phyloP scores from a whole-genome alignment of 805 yeast genomes.

The Spathaspora boniae region DNA sequence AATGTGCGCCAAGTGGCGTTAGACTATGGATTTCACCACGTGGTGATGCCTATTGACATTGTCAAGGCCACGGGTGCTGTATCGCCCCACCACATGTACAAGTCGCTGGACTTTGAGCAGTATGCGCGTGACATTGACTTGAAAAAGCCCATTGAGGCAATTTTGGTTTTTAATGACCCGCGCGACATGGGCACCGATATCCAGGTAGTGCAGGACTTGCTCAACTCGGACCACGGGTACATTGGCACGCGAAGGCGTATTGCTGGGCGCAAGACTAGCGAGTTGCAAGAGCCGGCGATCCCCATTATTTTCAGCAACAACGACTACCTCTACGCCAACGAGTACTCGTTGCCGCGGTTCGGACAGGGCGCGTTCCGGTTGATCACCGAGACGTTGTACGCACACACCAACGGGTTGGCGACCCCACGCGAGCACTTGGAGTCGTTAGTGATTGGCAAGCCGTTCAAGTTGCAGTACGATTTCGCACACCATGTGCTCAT shows the following conservation, averaged over 20 bases:
- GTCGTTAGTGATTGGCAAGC: conserved; percentile 74
- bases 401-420: conserved; percentile 46
- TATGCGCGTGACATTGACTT: conserved; percentile 34
- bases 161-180: conserved; percentile 84
- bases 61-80: conserved; percentile 47
- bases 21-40: conserved; percentile 74
- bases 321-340: conserved; percentile 87
- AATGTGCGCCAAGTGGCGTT: conserved; percentile 69
- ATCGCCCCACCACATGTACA: conserved; percentile 66
- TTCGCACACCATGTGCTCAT: conserved; percentile 73
- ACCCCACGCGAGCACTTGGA: conserved; percentile 31
- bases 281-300: conserved; percentile 44
- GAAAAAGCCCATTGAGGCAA: conserved; percentile 58
- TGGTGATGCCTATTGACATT: conserved; percentile 69
- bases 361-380: conserved; percentile 89
- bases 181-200: conserved; percentile 83
- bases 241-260: conserved; percentile 56
- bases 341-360: conserved; percentile 70
- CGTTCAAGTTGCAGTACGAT: conserved; percentile 73
- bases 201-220: conserved; percentile 70
- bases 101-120: conserved; percentile 39
- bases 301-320: conserved; percentile 80
- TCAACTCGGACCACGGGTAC: conserved; percentile 59
- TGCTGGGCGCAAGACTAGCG: conserved; percentile 9
- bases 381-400: conserved; percentile 57